These are phyloP conservation scores for Phlyctochytrium bullatum DNA, from an alignment of 192 early-diverging fungal species.

Conservation along the genomic window DNA sequence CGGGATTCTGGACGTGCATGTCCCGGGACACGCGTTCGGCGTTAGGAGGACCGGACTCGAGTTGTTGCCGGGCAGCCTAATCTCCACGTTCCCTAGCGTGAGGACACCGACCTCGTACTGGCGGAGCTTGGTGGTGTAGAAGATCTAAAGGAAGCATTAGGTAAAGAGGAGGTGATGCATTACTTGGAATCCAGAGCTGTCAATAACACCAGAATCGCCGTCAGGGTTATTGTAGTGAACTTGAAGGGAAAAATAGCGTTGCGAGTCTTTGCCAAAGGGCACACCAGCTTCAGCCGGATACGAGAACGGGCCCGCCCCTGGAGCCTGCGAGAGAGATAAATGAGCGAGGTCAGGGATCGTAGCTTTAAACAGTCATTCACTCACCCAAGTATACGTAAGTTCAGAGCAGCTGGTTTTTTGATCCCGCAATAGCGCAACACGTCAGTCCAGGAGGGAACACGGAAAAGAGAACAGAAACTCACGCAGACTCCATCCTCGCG, in stretches of 20 bases:
- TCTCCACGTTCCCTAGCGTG: not conserved
- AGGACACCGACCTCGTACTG: slow-evolving; percentile 13
- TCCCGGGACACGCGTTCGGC: slow-evolving; percentile 14
- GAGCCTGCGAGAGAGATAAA: slow-evolving; percentile 20
- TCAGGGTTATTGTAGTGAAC: slow-evolving; percentile 29
- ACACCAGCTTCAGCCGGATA: slow-evolving; percentile 18
- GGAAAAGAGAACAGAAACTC: not conserved
- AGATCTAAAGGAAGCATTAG: not conserved
- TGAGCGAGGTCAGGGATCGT: too few relatives aligned
- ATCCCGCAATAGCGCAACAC: too few relatives aligned
- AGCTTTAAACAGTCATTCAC: not conserved
- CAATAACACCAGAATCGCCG: not conserved
- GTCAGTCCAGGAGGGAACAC: too few relatives aligned
- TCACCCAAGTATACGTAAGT: too few relatives aligned
- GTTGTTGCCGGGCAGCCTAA: slow-evolving; percentile 10
- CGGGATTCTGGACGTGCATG: slow-evolving; percentile 17
- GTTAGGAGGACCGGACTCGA: not conserved
- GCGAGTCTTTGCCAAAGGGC: slow-evolving; percentile 10
- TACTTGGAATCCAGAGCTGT: slow-evolving; percentile 23
- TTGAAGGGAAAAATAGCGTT: slow-evolving; percentile 22
- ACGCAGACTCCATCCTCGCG: slow-evolving; percentile 10
- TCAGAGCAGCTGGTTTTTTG: too few relatives aligned
- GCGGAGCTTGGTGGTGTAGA: slow-evolving; percentile 17
- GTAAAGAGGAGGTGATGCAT: too few relatives aligned
- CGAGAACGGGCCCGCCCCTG: slow-evolving; percentile 2